Evolutionary conservation across 192 early-diverging fungal genomes (phyloP).

Genomic region (Lobosporangium transversale): DNA sequence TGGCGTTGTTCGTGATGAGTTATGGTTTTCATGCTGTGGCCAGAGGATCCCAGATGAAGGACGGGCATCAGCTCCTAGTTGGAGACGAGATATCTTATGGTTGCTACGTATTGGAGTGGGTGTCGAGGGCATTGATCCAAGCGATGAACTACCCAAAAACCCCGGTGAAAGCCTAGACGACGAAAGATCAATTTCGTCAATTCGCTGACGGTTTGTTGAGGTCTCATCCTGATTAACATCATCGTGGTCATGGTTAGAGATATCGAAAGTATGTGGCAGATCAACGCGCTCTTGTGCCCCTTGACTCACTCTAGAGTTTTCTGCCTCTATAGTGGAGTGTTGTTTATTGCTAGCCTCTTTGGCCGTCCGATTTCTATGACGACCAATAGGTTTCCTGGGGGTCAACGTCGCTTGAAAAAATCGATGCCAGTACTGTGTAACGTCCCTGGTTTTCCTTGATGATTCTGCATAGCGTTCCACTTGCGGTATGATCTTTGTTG

Average conservation of each 20-base stretch:
- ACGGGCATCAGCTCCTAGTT: not conserved
- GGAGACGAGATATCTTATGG: not conserved
- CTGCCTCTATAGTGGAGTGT: not conserved
- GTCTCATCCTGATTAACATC: slow-evolving; percentile 4
- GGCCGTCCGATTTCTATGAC: slow-evolving; percentile 7
- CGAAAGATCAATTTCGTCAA: slow-evolving; percentile 11
- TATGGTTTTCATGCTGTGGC: slow-evolving; percentile 8
- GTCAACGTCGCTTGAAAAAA: slow-evolving; percentile 34
- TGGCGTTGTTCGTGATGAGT: slow-evolving; percentile 8
- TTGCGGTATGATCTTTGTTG: slow-evolving; percentile 60
- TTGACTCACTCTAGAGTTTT: too few relatives aligned
- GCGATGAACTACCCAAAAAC: slow-evolving; percentile 13
- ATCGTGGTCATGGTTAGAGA: too few relatives aligned
- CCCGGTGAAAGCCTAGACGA: slow-evolving; percentile 15
- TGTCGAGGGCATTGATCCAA: slow-evolving; percentile 34
- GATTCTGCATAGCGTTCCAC: slow-evolving; percentile 59
- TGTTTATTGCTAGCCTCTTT: slow-evolving; percentile 15
- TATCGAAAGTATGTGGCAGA: too few relatives aligned
- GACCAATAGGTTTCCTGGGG: not conserved
- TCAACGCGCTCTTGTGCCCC: too few relatives aligned
- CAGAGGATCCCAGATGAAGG: slow-evolving; percentile 9
- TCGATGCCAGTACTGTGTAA: slow-evolving; percentile 49
- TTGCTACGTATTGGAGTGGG: slow-evolving; percentile 16
- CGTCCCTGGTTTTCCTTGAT: slow-evolving; percentile 55
- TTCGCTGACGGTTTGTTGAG: slow-evolving; percentile 28